Evolutionary conservation across 2,329 filamentous ascomycete genomes (phyloP).

Genomic region (Cercospora berteroae): DNA sequence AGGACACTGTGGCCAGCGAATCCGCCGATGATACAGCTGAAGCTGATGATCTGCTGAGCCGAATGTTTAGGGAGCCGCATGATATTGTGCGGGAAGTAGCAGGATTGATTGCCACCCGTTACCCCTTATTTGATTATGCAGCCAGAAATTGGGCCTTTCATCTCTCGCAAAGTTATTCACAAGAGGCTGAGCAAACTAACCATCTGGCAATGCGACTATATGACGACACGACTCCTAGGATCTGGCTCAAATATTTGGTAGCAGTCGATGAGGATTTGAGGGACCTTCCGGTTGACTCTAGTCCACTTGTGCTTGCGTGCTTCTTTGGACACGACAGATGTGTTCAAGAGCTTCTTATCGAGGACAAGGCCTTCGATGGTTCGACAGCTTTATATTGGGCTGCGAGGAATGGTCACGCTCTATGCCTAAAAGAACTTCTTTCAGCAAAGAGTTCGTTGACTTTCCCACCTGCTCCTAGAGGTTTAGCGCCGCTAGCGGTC

Average conservation of each 20-base stretch:
- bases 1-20: not conserved
- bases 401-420: slow-evolving; percentile 1
- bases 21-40: not conserved
- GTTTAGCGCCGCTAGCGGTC: not conserved
- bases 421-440: not conserved
- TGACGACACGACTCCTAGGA: not conserved
- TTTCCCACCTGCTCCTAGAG: not conserved
- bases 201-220: slow-evolving; percentile 1
- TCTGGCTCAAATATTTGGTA: not conserved
- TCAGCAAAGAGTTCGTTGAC: not conserved
- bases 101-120: not conserved
- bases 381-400: slow-evolving; percentile 3
- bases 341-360: slow-evolving; percentile 2
- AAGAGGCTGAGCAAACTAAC: not conserved
- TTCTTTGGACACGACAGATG: not conserved
- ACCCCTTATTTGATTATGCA: slow-evolving; percentile 2
- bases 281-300: not conserved
- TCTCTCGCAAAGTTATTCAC: not conserved
- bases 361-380: not conserved
- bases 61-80: not conserved
- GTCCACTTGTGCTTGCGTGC: not conserved
- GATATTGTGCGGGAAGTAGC: not conserved
- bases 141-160: slow-evolving; percentile 2
- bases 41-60: not conserved
- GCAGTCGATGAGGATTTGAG: not conserved